Conservation (phyloP, 2,329 filamentous ascomycete genomes). For the Rutstroemia sp. region DNA sequence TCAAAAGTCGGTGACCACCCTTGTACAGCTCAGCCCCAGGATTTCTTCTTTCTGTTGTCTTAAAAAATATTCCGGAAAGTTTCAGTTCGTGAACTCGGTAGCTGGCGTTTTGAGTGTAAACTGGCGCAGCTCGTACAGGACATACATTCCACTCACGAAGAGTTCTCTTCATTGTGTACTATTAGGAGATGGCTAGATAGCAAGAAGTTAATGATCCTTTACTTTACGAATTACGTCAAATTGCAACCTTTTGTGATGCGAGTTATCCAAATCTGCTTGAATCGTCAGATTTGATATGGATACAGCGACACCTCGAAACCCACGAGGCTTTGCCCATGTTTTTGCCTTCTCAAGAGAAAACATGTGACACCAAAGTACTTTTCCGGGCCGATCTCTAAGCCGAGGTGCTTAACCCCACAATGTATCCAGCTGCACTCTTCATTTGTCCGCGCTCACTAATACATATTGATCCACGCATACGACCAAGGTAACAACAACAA, state of each 20-base stretch:
- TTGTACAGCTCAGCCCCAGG: conserved; percentile 9
- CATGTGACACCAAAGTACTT: background rate
- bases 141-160: background rate
- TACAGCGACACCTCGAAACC: too few relatives aligned
- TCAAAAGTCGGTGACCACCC: conserved; percentile 16
- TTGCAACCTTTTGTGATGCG: too few relatives aligned
- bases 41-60: conserved; percentile 21
- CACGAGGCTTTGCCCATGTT: too few relatives aligned
- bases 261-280: too few relatives aligned
- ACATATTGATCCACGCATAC: background rate
- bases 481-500: background rate
- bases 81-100: background rate
- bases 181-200: background rate
- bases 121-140: background rate
- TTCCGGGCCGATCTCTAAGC: background rate
- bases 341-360: background rate
- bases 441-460: background rate
- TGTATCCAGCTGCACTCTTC: background rate
- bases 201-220: background rate
- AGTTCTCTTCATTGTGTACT: background rate
- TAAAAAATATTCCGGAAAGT: conserved; percentile 12
- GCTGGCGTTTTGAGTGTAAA: background rate
- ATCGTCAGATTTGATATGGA: too few relatives aligned
- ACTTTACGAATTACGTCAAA: too few relatives aligned
- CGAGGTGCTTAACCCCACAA: conserved; percentile 7